Conservation (phyloP, 2,329 filamentous ascomycete species). For the Talaromyces sp. region DNA sequence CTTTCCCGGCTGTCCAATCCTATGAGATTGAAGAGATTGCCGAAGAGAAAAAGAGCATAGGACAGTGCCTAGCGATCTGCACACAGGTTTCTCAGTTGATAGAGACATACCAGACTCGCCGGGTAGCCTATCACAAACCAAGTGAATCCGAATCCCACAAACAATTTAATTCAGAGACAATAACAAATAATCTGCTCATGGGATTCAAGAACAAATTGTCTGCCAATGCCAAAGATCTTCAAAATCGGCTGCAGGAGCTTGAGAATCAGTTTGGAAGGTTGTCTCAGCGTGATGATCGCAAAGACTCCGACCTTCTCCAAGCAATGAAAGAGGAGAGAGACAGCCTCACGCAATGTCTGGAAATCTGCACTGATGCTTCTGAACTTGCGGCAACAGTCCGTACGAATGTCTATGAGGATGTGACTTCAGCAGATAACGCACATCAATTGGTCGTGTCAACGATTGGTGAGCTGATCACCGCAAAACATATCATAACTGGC, state of each 20-base stretch:
- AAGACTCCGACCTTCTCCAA: too few relatives aligned
- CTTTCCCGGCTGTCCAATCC: too few relatives aligned
- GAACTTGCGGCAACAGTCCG: constrained; percentile 19
- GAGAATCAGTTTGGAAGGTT: too few relatives aligned
- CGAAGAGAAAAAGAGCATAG: constrained; percentile 30
- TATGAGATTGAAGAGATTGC: constrained; percentile 19
- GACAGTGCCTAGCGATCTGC: constrained; percentile 32
- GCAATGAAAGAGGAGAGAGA: constrained; percentile 23
- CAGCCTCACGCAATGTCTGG: constrained; percentile 21
- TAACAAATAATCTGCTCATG: too few relatives aligned
- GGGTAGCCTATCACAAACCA: background rate
- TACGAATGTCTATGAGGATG: constrained; percentile 25
- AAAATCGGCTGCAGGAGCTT: too few relatives aligned
- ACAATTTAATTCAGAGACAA: too few relatives aligned
- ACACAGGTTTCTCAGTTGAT: constrained; percentile 27
- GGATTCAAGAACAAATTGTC: too few relatives aligned
- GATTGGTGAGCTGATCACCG: constrained; percentile 26
- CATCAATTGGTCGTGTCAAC: constrained; percentile 27
- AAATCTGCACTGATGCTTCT: constrained; percentile 23
- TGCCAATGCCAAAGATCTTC: too few relatives aligned
- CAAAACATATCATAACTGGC: constrained; percentile 24
- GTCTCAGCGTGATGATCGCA: too few relatives aligned
- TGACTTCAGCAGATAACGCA: constrained; percentile 21
- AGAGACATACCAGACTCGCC: constrained; percentile 17
- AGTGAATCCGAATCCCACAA: too few relatives aligned